Evolutionary conservation across 164 flowering plant genomes (phyloP).

Genomic region (Berberis thunbergii): DNA sequence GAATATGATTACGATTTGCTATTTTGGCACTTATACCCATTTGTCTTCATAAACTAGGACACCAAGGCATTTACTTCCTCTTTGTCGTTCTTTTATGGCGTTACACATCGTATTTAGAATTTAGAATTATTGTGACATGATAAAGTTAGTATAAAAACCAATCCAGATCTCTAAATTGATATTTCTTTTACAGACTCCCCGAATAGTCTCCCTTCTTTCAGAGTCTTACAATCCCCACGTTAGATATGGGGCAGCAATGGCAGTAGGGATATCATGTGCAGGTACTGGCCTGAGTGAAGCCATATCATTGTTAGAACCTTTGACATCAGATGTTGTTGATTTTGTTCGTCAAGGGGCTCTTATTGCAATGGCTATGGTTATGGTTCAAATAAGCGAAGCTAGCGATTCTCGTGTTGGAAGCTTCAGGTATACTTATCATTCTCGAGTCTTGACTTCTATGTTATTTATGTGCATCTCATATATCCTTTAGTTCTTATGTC

Average conservation of each 20-base stretch:
- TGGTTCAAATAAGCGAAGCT: constrained; percentile 94
- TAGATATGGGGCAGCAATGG: constrained; percentile 96
- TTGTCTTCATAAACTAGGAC: no score
- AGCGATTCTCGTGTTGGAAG: constrained; percentile 96
- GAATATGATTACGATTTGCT: no score
- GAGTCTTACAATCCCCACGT: constrained; percentile 99
- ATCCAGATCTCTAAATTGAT: not conserved
- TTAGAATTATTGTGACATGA: no score
- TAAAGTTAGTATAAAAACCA: not conserved
- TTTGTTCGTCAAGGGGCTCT: constrained; percentile 99
- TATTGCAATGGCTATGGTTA: constrained; percentile 99
- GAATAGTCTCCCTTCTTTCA: constrained; percentile 88
- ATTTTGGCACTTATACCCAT: no score
- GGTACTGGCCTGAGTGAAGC: constrained; percentile 99
- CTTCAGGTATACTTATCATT: constrained; percentile 51
- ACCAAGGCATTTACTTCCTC: no score
- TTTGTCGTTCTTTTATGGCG: no score
- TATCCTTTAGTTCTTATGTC: not conserved
- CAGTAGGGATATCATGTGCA: constrained; percentile 99
- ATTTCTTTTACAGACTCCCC: constrained; percentile 65
- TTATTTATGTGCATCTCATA: not conserved
- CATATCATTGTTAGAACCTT: constrained; percentile 90
- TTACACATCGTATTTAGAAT: no score
- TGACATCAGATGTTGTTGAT: constrained; percentile 96
- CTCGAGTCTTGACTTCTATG: not conserved